Percentiles rank a stretch among this genome's conserved stretches.
Evolutionary conservation across 108 stramenopile genomes (phyloP).

Genomic region (Skeletonema costatum): DNA sequence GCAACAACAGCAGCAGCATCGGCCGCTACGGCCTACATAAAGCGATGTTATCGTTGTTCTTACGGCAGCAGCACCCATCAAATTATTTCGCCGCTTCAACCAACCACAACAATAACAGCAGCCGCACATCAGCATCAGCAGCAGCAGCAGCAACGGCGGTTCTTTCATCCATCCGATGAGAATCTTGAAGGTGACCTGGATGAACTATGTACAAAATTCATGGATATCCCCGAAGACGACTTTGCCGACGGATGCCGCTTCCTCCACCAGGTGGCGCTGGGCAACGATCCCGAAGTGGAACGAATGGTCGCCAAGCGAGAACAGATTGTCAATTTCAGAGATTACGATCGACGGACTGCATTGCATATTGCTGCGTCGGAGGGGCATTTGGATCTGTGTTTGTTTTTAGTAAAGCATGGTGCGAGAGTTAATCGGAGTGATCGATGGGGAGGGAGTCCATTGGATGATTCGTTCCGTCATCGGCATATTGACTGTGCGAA

Average conservation of each 20-base stretch:
- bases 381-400: constrained; percentile 56
- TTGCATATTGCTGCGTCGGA: constrained; percentile 66
- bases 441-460: constrained; percentile 63
- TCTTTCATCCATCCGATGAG: background rate
- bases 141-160: background rate
- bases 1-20: background rate
- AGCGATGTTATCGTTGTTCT: background rate
- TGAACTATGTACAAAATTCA: background rate
- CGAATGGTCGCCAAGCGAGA: background rate
- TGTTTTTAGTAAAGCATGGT: constrained; percentile 34
- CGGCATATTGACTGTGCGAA: constrained; percentile 43
- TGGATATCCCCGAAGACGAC: constrained; percentile 53
- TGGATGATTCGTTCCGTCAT: constrained; percentile 63
- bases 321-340: constrained; percentile 51
- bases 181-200: background rate
- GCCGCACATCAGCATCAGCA: no score
- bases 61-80: background rate
- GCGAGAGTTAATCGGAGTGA: constrained; percentile 53
- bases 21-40: background rate
- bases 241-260: constrained; percentile 68
- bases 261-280: constrained; percentile 65
- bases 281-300: constrained; percentile 34
- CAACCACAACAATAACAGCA: background rate
- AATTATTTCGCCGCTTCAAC: background rate
- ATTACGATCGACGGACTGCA: constrained; percentile 58